Evolutionary conservation across 1,139 yeast genomes (phyloP), one percentile per base, ranked within the genome.

Genomic region (Kodamaea plutei): DNA sequence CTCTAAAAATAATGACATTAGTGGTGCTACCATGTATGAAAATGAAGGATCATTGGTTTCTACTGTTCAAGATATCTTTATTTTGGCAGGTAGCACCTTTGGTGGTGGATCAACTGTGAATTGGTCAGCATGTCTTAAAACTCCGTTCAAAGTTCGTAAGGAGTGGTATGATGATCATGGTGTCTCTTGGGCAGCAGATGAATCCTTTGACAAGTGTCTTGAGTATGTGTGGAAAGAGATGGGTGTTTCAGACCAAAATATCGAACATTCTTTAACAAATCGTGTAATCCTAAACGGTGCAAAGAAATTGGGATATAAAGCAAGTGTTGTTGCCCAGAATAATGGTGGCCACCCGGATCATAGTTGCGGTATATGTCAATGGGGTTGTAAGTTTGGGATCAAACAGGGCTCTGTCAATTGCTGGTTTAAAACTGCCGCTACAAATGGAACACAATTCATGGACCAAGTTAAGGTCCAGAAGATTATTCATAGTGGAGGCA

Each of bases 31-130:
- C 8, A 52, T 72, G 38, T 75, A 61, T 42, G 79, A 75, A 47
- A 42, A 46, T 13, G 48, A 50, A 1, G 79, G 77, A 5, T 38
- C 50, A 2, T 17, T 66, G 2, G 34, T 67, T 10, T 42, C 65
- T 6, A 37, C 50, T 3, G 58, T 56, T 29, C 73, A 66, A 37
- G 68, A 61, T 29, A 32, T 67, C 21, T 47, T 61, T 14, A 40
- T 73, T 4, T 50, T 75, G 30, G 78, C 81, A 0, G 82, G 81
- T 2, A 44, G 77, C 2, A 72, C 75, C 1, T 69, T 76, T 39
- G 82, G 82, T 8, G 82, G 82, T 6, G 81, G 81, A 4, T 58
- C 76, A 6, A 73, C 81, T 4, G 70, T 76, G 28, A 76, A 76
- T 50, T 76, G 82, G 82, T 66, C 75, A 9, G 80, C 81, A 8